Conservation (phyloP, 345 rosid species). For the Citrus sp. region DNA sequence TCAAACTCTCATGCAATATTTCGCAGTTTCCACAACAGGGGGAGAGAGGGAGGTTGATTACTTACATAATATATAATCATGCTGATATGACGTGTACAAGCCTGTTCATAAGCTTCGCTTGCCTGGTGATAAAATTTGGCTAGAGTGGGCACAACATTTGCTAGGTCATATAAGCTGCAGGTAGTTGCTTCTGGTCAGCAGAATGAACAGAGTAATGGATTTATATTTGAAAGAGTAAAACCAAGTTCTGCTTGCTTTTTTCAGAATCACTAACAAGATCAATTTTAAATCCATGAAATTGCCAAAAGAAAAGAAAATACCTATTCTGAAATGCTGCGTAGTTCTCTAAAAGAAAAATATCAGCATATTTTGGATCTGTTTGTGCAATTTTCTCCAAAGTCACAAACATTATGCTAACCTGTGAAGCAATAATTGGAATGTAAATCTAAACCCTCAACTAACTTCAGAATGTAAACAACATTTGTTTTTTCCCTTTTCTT, state of each 20-base stretch:
- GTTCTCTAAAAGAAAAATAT: slow-evolving; percentile 88
- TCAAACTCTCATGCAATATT: neutral
- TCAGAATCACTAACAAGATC: neutral
- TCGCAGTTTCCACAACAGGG: neutral
- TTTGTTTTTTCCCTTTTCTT: no score
- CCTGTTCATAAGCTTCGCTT: slow-evolving; percentile 97
- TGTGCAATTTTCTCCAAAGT: slow-evolving; percentile 93
- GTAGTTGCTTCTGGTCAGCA: slow-evolving; percentile 30
- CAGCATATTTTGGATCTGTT: slow-evolving; percentile 89
- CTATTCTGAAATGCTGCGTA: slow-evolving; percentile 99
- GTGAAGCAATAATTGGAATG: slow-evolving; percentile 30
- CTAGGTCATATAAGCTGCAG: slow-evolving; percentile 92
- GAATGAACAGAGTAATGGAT: neutral
- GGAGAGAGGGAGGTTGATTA: slow-evolving; percentile 6
- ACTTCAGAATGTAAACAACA: neutral
- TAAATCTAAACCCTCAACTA: neutral
- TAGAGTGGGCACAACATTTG: slow-evolving; percentile 91
- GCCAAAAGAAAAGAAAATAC: slow-evolving; percentile 22
- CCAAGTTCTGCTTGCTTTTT: neutral
- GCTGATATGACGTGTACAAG: slow-evolving; percentile 95
- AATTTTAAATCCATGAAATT: neutral
- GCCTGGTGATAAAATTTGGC: slow-evolving; percentile 99
- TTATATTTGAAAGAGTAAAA: neutral
- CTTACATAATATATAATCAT: slow-evolving; percentile 93
- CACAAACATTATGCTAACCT: slow-evolving; percentile 96